Conservation (phyloP, 2,329 filamentous ascomycete genomes). For the Hymenoscyphus repandus region DNA sequence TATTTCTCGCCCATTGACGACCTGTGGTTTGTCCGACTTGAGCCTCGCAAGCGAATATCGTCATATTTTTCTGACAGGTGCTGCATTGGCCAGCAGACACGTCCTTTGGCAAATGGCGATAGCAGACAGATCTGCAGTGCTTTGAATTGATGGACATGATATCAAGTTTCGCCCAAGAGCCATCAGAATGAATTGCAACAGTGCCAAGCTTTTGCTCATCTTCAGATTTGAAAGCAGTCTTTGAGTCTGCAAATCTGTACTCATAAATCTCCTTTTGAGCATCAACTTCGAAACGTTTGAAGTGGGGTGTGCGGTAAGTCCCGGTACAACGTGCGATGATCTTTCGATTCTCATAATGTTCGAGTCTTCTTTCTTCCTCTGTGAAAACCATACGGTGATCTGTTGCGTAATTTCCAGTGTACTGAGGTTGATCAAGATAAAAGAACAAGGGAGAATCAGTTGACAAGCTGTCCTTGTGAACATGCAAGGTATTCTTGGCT, state of each 20-base stretch:
- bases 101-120: not conserved
- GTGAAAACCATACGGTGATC: constrained; percentile 55
- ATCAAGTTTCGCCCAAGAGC: constrained; percentile 1
- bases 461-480: constrained; percentile 4
- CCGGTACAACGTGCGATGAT: constrained; percentile 41
- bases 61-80: not conserved
- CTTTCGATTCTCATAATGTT: constrained; percentile 41
- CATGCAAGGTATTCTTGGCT: constrained; percentile 48
- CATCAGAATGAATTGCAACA: constrained; percentile 1
- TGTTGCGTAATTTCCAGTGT: constrained; percentile 37
- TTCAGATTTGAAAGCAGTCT: not conserved
- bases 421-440: constrained; percentile 49
- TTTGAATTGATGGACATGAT: not conserved
- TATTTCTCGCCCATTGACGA: constrained; percentile 1
- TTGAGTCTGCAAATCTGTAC: not conserved
- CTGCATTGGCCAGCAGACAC: not conserved
- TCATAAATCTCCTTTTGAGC: not conserved
- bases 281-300: not conserved
- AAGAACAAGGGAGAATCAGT: constrained; percentile 40
- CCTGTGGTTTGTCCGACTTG: not conserved
- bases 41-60: constrained; percentile 8
- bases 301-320: constrained; percentile 37
- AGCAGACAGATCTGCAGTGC: not conserved
- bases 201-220: not conserved
- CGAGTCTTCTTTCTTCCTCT: constrained; percentile 38